Evolutionary conservation across 2,329 filamentous ascomycete species (phyloP), one percentile per base, ranked within the genome.

Genomic region (Paecilomyces niveus): DNA sequence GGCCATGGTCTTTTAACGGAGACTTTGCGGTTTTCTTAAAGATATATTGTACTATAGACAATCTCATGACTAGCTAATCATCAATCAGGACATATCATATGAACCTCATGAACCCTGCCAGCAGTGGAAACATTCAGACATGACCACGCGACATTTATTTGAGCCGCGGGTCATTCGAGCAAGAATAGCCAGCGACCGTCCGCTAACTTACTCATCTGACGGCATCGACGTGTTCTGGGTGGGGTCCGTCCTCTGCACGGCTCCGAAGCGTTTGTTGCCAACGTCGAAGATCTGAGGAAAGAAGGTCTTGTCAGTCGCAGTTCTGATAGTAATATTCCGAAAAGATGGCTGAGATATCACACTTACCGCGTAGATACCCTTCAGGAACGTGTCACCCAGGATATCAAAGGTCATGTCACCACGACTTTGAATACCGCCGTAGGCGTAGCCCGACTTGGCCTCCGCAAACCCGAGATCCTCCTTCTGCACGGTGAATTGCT

Each of bases 341-440:
- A 18, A 86, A 18, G 18, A 45, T 3, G 6, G 1, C 2, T 9
- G n/a, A 9, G n/a, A 67, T 18, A 29, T 45, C 39, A 18, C 3
- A 45, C 39, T 21, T 21, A 26, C 53, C 53, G 33, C 53, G 15
- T 32, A 26, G 51, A 26, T 10, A n/a, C 29, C 8, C 24, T 32
- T 32, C 11, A 53, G 51, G 29, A 53, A 26, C 15, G 39, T 45
- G 39, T 45, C 39, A 9, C 26, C 86, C 15, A 86, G 74, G 52
- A 89, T 87, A 67, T 88, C 85, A 64, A 88, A 85, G 2, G 74
- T 67, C 69, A 83, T 74, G 56, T 75, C 72, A 2, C 85, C 85
- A 50, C 84, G 80, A 54, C 81, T 85, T 74, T 89, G 86, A 32
- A 89, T 83, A 2, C 84, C 85, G 5, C 86, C 87, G 66, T 85